Base-by-base conservation (phyloP, 768 basidiomycete species). In the Tubosaeta sp. region DNA sequence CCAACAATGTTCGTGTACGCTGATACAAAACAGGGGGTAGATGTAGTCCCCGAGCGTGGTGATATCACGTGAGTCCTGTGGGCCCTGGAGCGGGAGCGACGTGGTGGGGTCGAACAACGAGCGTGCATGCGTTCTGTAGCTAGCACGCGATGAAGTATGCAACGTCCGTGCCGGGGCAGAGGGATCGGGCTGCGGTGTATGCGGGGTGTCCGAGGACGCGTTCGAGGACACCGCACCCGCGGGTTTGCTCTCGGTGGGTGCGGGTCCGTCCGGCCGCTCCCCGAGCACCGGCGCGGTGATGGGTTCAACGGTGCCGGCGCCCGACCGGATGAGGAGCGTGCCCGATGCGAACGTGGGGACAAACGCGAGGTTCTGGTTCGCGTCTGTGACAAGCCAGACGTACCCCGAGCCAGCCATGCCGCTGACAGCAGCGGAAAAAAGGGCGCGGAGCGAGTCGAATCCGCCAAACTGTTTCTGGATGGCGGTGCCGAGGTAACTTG, bases 301-400 rank as follows among this genome's bases (percentile, higher is more conserved):
- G 0, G 64, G 61, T 30, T 62, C 51, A 44, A 64, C 55, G 1
- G 62, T 69, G 51, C 77, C 74, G 0, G 56, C 46, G 16, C 82
- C 74, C 29, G 82, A 83, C 21, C 83, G 76, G 54, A 94, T 77
- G 59, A 98, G 83, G 19, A 96, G 75, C 1, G 95, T 95, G 16
- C 91, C 92, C 0, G 90, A 78, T 6, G 90, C 94, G 62, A 92
- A 90, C 0, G 94, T 95, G 14, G 91, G 88, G 44, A 93, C 68
- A 54, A 94, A 77, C 22, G 82, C 92, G 48, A 85, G 69, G 56
- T 78, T 76, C 14, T 82, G 82, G 5, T 66, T 62, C 18, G 69
- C 60, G 71, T 91, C 87, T 3, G 79, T 79, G 53, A 94, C 91
- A 65, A 95, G 80, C 94, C 93, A 95, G 49, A 93, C 75, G 74